Conservation (phyloP, 805 yeast species). For the Candida cerambycidarum region DNA sequence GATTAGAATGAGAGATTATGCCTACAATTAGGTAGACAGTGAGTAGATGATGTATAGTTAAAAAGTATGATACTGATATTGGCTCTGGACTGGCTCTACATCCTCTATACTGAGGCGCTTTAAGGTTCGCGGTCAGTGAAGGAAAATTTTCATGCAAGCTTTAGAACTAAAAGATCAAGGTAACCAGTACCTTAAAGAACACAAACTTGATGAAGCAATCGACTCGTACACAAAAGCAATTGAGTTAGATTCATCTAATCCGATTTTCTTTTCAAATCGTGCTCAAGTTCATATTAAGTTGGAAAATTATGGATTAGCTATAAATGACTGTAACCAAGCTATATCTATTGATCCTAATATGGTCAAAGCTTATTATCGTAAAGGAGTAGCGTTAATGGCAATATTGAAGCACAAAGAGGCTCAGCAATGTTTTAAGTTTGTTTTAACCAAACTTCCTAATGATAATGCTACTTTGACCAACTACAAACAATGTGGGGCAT, state of each 20-base stretch:
- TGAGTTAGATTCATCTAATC: slow-evolving; percentile 54
- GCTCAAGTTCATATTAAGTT: slow-evolving; percentile 86
- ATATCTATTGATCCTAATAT: slow-evolving; percentile 64
- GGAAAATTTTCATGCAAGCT: slow-evolving; percentile 31
- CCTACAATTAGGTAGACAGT: too few species aligned
- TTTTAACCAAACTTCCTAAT: slow-evolving; percentile 60
- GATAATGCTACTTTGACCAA: slow-evolving; percentile 69
- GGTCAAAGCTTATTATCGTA: slow-evolving; percentile 79
- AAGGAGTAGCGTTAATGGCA: slow-evolving; percentile 81
- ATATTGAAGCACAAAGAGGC: slow-evolving; percentile 76
- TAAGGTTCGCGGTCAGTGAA: neutral
- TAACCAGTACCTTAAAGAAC: slow-evolving; percentile 66
- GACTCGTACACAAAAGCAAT: slow-evolving; percentile 74
- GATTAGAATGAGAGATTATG: too few species aligned
- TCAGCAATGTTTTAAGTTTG: slow-evolving; percentile 61
- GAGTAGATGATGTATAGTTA: neutral
- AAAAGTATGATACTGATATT: neutral
- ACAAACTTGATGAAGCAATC: slow-evolving; percentile 64
- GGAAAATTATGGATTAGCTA: slow-evolving; percentile 84
- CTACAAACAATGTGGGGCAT: slow-evolving; percentile 59
- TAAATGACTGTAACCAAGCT: slow-evolving; percentile 74
- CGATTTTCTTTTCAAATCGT: slow-evolving; percentile 76
- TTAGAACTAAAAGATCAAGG: slow-evolving; percentile 65
- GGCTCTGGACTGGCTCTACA: neutral
- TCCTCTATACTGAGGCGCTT: neutral